Evolutionary conservation across 2,329 filamentous ascomycete genomes (phyloP), one percentile per base, ranked within the genome.

Genomic region (Cladophialophora immunda): DNA sequence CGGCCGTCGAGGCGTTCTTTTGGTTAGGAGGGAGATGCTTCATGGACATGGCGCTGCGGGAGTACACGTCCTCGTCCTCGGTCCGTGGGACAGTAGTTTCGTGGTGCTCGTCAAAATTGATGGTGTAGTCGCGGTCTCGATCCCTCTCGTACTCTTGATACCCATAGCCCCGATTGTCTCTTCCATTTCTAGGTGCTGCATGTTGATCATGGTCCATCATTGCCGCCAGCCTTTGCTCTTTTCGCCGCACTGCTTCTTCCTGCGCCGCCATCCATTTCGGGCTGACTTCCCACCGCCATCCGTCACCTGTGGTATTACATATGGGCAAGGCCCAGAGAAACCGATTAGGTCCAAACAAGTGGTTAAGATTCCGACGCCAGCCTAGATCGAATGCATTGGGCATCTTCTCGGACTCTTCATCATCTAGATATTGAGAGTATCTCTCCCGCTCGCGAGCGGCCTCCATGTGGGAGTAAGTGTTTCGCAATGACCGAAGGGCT

Each of bases 351-450:
- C 95, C 95, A 71, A 99, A 93, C 2, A 99, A 85, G 76, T 97
- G 92, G 0, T 81, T 76, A 4, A 98, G 78, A 76, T 99, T 99
- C 50, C 86, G 86, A 65, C 86, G 88, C 86, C 90, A 90, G 66
- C 95, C 95, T 1, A 97, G 87, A 73, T 99, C 92, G 75, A 99
- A 99, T 2, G 94, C 95, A 75, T 95, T 94, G 1, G 95, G 95
- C 29, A 99, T 86, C 76, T 92, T 93, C 73, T 92, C 88, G 58
- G 90, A 92, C 78, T 97, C 94, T 76, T 93, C 86, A 77, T 98
- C 93, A 76, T 97, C 92, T 17, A 98, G 87, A 77, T 97, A 98
- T 61, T 88, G 85, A 70, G 90, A 85, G 74, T 94, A 94, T 69
- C 91, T 85, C 54, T 90, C 85, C 15, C 85, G 82, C 68, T 92